A percentile compares a stretch with the other conserved stretches of the same genome.
These are phyloP conservation scores for Candida sp. DNA, from an alignment of 1,139 yeast genomes.

Conservation along the genomic window DNA sequence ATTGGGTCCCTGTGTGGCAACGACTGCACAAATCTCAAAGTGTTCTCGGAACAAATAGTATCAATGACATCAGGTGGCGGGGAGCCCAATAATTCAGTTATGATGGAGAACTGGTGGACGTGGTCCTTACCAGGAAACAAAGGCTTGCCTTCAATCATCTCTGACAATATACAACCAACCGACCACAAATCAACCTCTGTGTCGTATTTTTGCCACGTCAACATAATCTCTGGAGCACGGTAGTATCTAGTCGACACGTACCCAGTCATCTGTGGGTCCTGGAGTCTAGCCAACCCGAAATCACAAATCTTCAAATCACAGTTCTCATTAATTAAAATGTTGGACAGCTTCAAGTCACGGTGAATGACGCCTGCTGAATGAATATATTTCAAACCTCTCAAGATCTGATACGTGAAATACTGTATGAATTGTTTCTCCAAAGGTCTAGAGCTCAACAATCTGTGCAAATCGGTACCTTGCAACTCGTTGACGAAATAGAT, in stretches of 20 bases:
- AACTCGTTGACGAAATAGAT: conserved; percentile 96
- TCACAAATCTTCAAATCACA: conserved; percentile 98
- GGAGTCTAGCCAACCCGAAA: conserved; percentile 95
- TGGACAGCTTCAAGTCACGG: conserved; percentile 92
- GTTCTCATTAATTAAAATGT: conserved; percentile 91
- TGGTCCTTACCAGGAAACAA: conserved; percentile 98
- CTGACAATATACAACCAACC: conserved; percentile 99
- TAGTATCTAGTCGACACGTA: conserved; percentile 96
- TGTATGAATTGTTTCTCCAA: conserved; percentile 96
- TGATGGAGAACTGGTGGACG: conserved; percentile 96
- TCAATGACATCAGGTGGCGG: conserved; percentile 97
- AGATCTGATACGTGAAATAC: conserved; percentile 92
- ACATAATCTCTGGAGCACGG: conserved; percentile 99
- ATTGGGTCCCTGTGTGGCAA: conserved; percentile 93
- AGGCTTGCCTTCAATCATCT: conserved; percentile 99
- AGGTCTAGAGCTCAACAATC: conserved; percentile 90
- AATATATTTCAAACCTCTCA: conserved; percentile 92
- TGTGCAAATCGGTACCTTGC: conserved; percentile 95
- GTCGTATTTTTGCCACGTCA: conserved; percentile 99
- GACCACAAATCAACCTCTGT: conserved; percentile 99
- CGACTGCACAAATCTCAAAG: conserved; percentile 91
- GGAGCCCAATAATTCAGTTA: conserved; percentile 93
- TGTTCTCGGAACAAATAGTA: conserved; percentile 95
- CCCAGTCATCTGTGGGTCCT: conserved; percentile 99
- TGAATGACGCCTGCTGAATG: conserved; percentile 98